Conservation (phyloP, 495 filamentous ascomycete genomes). For the Podospora pseudoanserina region DNA sequence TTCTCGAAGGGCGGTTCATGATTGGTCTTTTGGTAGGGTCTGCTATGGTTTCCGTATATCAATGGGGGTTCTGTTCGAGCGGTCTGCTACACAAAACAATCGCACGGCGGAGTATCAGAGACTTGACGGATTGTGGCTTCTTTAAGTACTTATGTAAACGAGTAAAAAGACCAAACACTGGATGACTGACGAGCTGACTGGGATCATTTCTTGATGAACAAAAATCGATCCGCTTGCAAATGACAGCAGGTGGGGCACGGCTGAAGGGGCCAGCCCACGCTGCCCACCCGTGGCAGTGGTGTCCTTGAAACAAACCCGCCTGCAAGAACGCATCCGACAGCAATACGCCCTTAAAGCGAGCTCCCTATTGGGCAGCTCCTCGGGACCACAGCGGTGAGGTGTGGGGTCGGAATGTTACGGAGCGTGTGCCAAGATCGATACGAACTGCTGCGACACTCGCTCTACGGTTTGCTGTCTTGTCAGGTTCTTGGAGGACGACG, state of each 20-base stretch:
- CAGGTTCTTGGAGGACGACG: too few species aligned
- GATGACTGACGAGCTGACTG: background rate
- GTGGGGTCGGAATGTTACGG: background rate
- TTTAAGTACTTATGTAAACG: background rate
- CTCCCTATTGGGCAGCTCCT: background rate
- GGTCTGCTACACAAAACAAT: background rate
- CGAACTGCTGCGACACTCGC: background rate
- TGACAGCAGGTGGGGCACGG: background rate
- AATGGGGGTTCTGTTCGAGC: background rate
- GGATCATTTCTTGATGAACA: background rate
- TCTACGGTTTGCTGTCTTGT: too few species aligned
- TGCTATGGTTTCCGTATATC: background rate
- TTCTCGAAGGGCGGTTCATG: constrained; percentile 65
- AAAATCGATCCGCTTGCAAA: background rate
- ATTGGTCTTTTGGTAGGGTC: constrained; percentile 5
- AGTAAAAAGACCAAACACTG: background rate
- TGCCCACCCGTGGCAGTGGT: background rate
- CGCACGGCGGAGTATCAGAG: background rate
- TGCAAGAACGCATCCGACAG: background rate
- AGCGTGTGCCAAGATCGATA: background rate
- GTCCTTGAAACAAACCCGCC: background rate
- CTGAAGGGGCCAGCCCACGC: background rate
- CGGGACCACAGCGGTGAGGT: background rate
- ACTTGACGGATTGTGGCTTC: background rate
- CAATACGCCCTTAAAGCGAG: background rate